Evolutionary conservation across 495 filamentous ascomycete species (phyloP).

Genomic region (Penicillium paxilli): DNA sequence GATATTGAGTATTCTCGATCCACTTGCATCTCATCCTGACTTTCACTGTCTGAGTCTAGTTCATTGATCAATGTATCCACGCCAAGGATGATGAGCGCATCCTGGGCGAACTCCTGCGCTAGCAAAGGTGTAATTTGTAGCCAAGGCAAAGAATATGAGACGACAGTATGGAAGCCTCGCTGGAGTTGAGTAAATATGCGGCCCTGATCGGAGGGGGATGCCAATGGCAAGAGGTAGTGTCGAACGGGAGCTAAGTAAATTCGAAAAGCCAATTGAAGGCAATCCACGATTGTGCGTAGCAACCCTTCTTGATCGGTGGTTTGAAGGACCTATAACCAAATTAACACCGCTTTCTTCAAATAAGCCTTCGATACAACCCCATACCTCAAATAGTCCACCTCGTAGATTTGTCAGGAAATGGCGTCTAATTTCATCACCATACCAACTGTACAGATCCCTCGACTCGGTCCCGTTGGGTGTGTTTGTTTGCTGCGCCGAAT

Average conservation of each 20-base stretch:
- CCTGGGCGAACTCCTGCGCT: slow-evolving; percentile 49
- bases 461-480: slow-evolving; percentile 2
- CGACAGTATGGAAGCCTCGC: slow-evolving; percentile 63
- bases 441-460: slow-evolving; percentile 48
- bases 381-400: slow-evolving; percentile 38
- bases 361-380: not conserved
- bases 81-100: slow-evolving; percentile 58
- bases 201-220: slow-evolving; percentile 31
- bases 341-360: slow-evolving; percentile 3
- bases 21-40: slow-evolving; percentile 38
- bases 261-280: slow-evolving; percentile 42
- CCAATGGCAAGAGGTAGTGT: slow-evolving; percentile 36
- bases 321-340: slow-evolving; percentile 28
- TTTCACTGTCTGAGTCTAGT: slow-evolving; percentile 10
- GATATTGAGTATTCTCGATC: slow-evolving; percentile 39
- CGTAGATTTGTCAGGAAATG: slow-evolving; percentile 51
- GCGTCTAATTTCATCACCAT: slow-evolving; percentile 50
- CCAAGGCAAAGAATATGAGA: slow-evolving; percentile 62
- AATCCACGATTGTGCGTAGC: slow-evolving; percentile 40
- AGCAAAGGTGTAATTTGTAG: slow-evolving; percentile 51
- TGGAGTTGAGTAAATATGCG: slow-evolving; percentile 50
- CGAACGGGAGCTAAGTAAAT: slow-evolving; percentile 50
- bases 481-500: slow-evolving; percentile 15
- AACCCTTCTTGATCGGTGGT: slow-evolving; percentile 23
- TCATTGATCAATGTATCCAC: slow-evolving; percentile 39